Base-by-base conservation (phyloP, 164 flowering plant species). In the Piper betle region DNA sequence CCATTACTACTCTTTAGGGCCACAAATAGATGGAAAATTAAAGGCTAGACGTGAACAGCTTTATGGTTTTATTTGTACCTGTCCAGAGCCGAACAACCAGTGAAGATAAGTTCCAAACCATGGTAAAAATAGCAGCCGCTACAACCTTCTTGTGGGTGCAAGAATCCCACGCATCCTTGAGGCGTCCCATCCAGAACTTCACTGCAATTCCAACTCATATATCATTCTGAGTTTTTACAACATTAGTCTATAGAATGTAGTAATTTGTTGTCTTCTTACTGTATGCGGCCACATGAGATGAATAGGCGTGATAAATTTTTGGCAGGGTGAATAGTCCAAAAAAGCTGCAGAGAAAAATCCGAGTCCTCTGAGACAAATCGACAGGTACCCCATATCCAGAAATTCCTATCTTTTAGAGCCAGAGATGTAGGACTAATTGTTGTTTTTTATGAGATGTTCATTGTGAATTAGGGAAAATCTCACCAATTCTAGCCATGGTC, bases 81-180 rank as follows among this genome's bases (percentile, higher is more conserved):
- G 91, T 89, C 97, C 97, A 91, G 46, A 84, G 64, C 53, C 97
- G 85, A 64, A 94, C 94, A 6, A 80, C 67, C 0, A 83, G 56
- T 0, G 96, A 88, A 33, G 94, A 85, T 1, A 88, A 64, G 54
- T 91, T 88, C 97, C 96, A 88, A 0, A 86, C 81, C 8, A 91
- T 73, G 18, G 86, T 78, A 68, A 88, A 88, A 57, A 80, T 64
- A 60, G 75, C 83, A 53, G 74, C 68, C 0, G 78, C 88, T 11
- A 84, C 85, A 0, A 84, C 96, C 55, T 88, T 91, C 71, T 91
- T 91, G 72, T 88, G 94, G n/a, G 90, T 50, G 77, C 94, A 91
- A 3, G 94, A 73, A 19, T 85, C 80, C 97, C 96, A 91, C 6
- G 90, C 94, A 62, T 88, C 96, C 15, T 66, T 65, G 68, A 86